Conservation (phyloP, 1,139 yeast species). For the Sugiyamaella castrensis region DNA sequence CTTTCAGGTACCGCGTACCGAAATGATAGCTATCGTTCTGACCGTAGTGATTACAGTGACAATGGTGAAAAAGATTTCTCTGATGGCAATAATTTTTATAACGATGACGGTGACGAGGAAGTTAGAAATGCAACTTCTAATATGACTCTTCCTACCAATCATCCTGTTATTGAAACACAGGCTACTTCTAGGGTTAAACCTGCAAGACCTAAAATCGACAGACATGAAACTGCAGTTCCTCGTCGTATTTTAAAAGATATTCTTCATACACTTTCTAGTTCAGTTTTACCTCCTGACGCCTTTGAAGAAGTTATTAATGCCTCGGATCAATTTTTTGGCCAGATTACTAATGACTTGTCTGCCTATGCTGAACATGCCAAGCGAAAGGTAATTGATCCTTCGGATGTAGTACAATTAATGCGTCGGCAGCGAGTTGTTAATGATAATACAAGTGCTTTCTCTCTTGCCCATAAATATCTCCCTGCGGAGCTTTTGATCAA, state of each 20-base stretch:
- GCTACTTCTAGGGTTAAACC: not conserved
- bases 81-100: conserved; percentile 7
- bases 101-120: not conserved
- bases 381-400: conserved; percentile 31
- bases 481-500: conserved; percentile 33
- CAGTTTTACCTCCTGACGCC: conserved; percentile 25
- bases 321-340: conserved; percentile 32
- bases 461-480: conserved; percentile 30
- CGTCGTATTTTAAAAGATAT: conserved; percentile 26
- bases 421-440: conserved; percentile 28
- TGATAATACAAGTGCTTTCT: conserved; percentile 19
- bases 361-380: conserved; percentile 34
- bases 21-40: too few species aligned
- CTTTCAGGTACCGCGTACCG: too few species aligned
- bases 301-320: conserved; percentile 30
- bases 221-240: conserved; percentile 27
- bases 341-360: conserved; percentile 28
- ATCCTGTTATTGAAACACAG: not conserved
- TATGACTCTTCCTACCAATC: not conserved
- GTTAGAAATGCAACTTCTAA: conserved; percentile 2
- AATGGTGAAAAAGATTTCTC: not conserved
- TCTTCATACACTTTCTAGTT: conserved; percentile 22
- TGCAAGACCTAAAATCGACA: not conserved
- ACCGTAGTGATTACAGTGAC: not conserved
- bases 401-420: conserved; percentile 33